Evolutionary conservation across 164 flowering plant species (phyloP).

Genomic region (Akebia trifoliata): DNA sequence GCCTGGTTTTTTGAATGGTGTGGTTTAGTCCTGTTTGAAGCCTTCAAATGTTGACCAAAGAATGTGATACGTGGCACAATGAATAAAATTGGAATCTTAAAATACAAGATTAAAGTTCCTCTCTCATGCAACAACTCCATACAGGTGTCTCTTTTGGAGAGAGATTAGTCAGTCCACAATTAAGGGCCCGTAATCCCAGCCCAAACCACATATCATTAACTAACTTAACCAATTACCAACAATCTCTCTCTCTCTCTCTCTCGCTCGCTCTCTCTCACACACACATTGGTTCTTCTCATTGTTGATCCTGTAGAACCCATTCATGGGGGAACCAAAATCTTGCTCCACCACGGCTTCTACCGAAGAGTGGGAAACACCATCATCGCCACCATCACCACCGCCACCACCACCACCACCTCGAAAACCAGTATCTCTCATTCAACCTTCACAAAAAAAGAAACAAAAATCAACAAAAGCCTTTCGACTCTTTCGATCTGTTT

Average conservation of each 20-base stretch:
- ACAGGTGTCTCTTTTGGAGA: too few species aligned
- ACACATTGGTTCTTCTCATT: constrained; percentile 18
- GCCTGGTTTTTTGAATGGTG: too few species aligned
- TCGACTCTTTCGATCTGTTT: constrained; percentile 50
- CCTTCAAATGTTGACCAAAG: too few species aligned
- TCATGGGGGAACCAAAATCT: constrained; percentile 30
- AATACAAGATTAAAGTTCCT: too few species aligned
- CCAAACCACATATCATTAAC: constrained; percentile 2
- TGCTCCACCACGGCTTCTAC: not conserved
- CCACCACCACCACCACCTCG: constrained; percentile 19
- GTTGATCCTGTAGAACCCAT: constrained; percentile 19
- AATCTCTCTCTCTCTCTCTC: constrained; percentile 1
- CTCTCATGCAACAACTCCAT: too few species aligned
- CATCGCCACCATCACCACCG: constrained; percentile 12
- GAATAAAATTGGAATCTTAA: too few species aligned
- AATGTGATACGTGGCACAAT: too few species aligned
- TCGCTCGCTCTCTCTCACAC: constrained; percentile 9
- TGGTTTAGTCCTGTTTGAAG: too few species aligned
- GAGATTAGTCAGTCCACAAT: not conserved
- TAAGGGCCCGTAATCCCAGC: not conserved
- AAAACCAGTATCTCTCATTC: constrained; percentile 30
- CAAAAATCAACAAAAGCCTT: constrained; percentile 32
- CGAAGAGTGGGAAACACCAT: constrained; percentile 1
- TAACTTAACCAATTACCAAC: constrained; percentile 4
- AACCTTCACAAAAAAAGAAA: constrained; percentile 38